phyloP scores from a whole-genome alignment of 2,329 filamentous ascomycete species.

The Sclerotinia sclerotiorum region DNA sequence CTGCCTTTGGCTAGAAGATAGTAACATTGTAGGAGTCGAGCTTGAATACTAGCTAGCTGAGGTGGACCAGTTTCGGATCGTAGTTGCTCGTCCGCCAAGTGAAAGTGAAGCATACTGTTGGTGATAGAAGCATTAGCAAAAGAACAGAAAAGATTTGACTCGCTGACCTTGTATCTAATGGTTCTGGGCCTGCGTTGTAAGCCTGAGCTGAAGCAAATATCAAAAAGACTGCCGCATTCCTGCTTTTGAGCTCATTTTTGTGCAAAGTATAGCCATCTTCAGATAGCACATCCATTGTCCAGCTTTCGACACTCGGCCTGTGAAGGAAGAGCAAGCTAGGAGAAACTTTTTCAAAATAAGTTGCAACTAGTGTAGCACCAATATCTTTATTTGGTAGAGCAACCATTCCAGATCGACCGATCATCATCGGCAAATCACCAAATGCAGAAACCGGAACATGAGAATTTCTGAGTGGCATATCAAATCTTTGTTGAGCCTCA shows the following conservation, averaged over 20 bases:
- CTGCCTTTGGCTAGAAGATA: slow-evolving; percentile 40
- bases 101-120: slow-evolving; percentile 31
- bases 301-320: slow-evolving; percentile 51
- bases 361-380: slow-evolving; percentile 41
- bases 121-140: slow-evolving; percentile 23
- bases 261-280: slow-evolving; percentile 44
- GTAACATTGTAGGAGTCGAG: slow-evolving; percentile 43
- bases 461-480: slow-evolving; percentile 24
- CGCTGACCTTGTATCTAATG: neutral
- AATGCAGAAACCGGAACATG: slow-evolving; percentile 42
- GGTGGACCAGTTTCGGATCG: slow-evolving; percentile 40
- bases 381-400: slow-evolving; percentile 37
- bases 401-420: slow-evolving; percentile 46
- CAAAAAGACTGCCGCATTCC: slow-evolving; percentile 46
- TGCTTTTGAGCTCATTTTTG: slow-evolving; percentile 43
- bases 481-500: neutral
- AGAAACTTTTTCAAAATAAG: slow-evolving; percentile 61
- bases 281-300: slow-evolving; percentile 51
- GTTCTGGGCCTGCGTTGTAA: slow-evolving; percentile 33
- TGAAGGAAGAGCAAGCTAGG: slow-evolving; percentile 61
- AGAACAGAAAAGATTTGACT: neutral
- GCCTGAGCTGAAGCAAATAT: slow-evolving; percentile 51
- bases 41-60: slow-evolving; percentile 43
- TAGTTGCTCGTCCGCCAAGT: slow-evolving; percentile 38
- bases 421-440: slow-evolving; percentile 44